Percentiles rank a stretch among this genome's conserved stretches.
These are phyloP conservation scores for Phytophthora ramorum DNA, from an alignment of 352 stramenopile genomes.

Conservation along the genomic window DNA sequence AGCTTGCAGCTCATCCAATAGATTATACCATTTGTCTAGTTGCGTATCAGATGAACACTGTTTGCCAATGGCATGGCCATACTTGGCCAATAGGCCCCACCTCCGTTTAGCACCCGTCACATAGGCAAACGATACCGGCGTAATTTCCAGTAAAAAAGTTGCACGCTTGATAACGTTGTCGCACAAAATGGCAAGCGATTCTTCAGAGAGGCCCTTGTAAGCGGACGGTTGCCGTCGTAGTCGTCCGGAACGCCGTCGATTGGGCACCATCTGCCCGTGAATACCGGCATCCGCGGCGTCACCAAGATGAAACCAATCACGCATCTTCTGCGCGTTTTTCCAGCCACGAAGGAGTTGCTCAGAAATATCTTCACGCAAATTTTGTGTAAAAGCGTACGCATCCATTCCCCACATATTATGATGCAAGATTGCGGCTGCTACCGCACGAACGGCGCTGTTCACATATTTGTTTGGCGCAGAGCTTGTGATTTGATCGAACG, in stretches of 20 bases:
- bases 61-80: conserved; percentile 66
- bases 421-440: conserved; percentile 82
- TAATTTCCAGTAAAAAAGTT: conserved; percentile 76
- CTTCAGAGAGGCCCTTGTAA: conserved; percentile 78
- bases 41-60: conserved; percentile 51
- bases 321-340: conserved; percentile 90
- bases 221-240: conserved; percentile 76
- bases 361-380: conserved; percentile 64
- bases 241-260: conserved; percentile 39
- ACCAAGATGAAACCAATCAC: conserved; percentile 86
- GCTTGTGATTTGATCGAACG: conserved; percentile 48
- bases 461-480: conserved; percentile 46
- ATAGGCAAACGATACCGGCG: conserved; percentile 78
- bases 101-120: conserved; percentile 72
- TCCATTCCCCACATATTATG: conserved; percentile 91
- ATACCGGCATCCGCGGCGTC: conserved; percentile 70
- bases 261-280: conserved; percentile 42
- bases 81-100: conserved; percentile 78
- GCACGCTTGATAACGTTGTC: conserved; percentile 78
- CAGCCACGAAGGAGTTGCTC: conserved; percentile 73
- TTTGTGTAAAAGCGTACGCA: conserved; percentile 70
- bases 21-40: conserved; percentile 82
- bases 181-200: conserved; percentile 71
- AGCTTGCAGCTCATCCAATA: conserved; percentile 81
- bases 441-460: conserved; percentile 69